Percentiles rank a stretch among this genome's conserved stretches.
Conservation (phyloP, 331 rosid species). For the Stylosanthes scabra region DNA sequence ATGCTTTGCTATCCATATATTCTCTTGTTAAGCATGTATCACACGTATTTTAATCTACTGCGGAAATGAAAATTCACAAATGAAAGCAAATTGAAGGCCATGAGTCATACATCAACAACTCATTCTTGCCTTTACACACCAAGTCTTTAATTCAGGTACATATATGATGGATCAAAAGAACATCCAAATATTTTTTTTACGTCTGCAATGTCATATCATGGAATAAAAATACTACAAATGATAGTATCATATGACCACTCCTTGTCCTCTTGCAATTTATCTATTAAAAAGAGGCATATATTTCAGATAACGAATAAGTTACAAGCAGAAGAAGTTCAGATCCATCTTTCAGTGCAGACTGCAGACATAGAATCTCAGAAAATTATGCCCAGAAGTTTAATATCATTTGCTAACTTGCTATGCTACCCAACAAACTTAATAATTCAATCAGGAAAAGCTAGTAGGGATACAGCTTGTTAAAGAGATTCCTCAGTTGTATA, state of each 20-base stretch:
- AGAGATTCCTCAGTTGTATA: no score
- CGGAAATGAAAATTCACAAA: neutral
- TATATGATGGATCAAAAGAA: no score
- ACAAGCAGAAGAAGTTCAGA: no score
- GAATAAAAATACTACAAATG: no score
- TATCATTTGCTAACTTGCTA: neutral
- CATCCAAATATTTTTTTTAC: no score
- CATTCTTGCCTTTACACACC: neutral
- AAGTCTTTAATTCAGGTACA: neutral
- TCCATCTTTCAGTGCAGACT: neutral
- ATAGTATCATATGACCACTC: neutral
- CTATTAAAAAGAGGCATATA: no score
- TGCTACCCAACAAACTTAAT: neutral
- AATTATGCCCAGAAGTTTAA: neutral
- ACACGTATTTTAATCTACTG: neutral
- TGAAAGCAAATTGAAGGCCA: neutral
- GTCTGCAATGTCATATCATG: no score
- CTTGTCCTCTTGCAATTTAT: neutral
- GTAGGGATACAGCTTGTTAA: no score
- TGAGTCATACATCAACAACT: neutral
- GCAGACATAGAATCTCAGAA: neutral
- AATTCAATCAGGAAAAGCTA: constrained; percentile 3
- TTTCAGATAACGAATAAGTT: no score
- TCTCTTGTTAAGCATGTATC: neutral
- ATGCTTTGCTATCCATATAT: neutral